These are phyloP conservation scores for Pseudogymnoascus sp. DNA, from an alignment of 2,329 filamentous ascomycete species.

Conservation along the genomic window DNA sequence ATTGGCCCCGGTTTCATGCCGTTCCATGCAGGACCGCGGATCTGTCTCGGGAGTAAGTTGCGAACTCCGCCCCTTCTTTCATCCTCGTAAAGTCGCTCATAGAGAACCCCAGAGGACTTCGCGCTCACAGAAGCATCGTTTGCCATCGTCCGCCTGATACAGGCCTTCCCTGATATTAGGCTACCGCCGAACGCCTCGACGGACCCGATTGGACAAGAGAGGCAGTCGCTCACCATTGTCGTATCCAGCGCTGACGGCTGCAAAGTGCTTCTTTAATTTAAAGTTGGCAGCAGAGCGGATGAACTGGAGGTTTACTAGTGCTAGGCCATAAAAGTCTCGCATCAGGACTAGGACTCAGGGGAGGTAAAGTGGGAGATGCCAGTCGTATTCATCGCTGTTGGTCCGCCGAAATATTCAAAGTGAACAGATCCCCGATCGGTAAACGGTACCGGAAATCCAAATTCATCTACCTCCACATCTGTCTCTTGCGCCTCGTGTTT, in stretches of 20 bases:
- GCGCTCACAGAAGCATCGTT: conserved; percentile 25
- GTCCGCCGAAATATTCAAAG: conserved; percentile 15
- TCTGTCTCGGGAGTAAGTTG: conserved; percentile 24
- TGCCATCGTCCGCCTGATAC: conserved; percentile 21
- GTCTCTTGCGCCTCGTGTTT: conserved; percentile 12
- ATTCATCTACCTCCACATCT: conserved; percentile 14
- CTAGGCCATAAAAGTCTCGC: neutral
- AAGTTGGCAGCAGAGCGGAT: neutral
- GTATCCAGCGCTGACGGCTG: conserved; percentile 11
- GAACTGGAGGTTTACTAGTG: neutral
- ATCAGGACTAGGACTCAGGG: neutral
- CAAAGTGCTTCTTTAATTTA: neutral
- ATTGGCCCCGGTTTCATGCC: conserved; percentile 22
- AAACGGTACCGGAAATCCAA: conserved; percentile 16
- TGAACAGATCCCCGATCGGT: conserved; percentile 14
- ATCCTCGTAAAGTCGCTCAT: too few species aligned
- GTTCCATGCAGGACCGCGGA: conserved; percentile 26
- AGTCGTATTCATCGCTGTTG: conserved; percentile 15
- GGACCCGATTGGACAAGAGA: conserved; percentile 11
- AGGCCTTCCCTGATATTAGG: conserved; percentile 16
- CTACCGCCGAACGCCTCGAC: conserved; percentile 7
- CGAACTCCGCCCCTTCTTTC: neutral
- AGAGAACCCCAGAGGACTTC: conserved; percentile 19
- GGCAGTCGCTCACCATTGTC: conserved; percentile 10
- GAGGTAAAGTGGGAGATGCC: conserved; percentile 12